Conservation (phyloP, 345 rosid genomes). For the Ceriops zippeliana region DNA sequence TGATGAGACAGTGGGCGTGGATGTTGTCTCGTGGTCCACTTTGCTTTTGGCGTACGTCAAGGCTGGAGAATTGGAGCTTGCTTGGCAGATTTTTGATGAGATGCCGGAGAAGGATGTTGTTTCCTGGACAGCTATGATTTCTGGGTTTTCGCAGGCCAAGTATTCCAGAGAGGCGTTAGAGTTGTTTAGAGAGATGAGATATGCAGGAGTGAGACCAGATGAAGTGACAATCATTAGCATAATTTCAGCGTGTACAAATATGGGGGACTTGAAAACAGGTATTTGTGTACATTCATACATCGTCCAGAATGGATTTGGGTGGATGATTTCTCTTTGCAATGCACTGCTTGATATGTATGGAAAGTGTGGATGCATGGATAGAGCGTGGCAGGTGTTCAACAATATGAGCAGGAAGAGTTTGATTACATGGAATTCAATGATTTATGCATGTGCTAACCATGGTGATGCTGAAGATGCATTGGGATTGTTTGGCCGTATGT, state of each 20-base stretch:
- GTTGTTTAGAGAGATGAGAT: slow-evolving; percentile 18
- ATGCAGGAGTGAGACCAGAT: slow-evolving; percentile 19
- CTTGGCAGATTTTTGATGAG: slow-evolving; percentile 23
- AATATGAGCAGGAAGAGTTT: slow-evolving; percentile 28
- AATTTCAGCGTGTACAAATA: slow-evolving; percentile 21
- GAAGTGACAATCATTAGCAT: slow-evolving; percentile 31
- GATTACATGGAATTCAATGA: slow-evolving; percentile 38
- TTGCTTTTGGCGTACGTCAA: slow-evolving; percentile 20
- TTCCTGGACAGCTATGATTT: slow-evolving; percentile 32
- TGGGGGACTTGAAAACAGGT: slow-evolving; percentile 21
- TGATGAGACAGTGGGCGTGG: slow-evolving; percentile 22
- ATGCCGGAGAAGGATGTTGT: slow-evolving; percentile 33
- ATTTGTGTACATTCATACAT: slow-evolving; percentile 24
- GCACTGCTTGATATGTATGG: slow-evolving; percentile 38
- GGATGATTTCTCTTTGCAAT: slow-evolving; percentile 37
- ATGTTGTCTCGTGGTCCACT: slow-evolving; percentile 31
- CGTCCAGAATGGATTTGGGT: slow-evolving; percentile 25
- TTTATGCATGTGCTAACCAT: slow-evolving; percentile 31
- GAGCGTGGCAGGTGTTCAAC: slow-evolving; percentile 29
- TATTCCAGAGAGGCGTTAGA: slow-evolving; percentile 22
- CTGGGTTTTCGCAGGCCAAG: slow-evolving; percentile 21
- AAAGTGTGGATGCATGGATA: slow-evolving; percentile 31
- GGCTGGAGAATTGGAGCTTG: slow-evolving; percentile 25
- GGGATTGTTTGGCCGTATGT: slow-evolving; percentile 17
- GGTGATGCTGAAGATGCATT: slow-evolving; percentile 24